Conservation (phyloP, 139 green algal species). For the Asterochloris sp. region DNA sequence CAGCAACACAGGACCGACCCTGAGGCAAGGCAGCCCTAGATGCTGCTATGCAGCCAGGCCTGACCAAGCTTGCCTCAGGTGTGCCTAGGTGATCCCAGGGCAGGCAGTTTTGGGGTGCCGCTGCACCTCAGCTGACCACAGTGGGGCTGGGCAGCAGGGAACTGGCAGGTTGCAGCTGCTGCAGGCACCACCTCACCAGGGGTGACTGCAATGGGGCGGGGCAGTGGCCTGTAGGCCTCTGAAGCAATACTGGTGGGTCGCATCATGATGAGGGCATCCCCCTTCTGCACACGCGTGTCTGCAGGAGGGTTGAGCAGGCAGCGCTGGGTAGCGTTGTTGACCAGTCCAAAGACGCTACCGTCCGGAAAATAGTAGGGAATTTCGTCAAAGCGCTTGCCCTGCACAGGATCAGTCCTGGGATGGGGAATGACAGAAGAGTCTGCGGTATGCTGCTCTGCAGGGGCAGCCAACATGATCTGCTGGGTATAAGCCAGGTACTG, state of each 20-base stretch:
- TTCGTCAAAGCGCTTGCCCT: conserved; percentile 21
- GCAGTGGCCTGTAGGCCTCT: background rate
- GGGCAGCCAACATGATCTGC: too few relatives aligned
- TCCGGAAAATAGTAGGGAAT: conserved; percentile 31
- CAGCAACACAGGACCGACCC: too few relatives aligned
- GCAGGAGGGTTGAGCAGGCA: conserved; percentile 9
- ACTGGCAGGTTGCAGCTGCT: background rate
- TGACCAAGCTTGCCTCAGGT: background rate
- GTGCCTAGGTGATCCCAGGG: background rate
- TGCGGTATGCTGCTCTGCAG: too few relatives aligned
- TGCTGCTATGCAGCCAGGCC: too few relatives aligned
- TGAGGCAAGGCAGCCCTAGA: too few relatives aligned
- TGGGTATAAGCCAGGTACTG: too few relatives aligned
- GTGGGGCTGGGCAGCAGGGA: background rate
- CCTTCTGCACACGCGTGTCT: conserved; percentile 1
- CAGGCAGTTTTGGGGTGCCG: background rate
- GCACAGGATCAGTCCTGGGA: background rate
- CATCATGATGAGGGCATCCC: conserved; percentile 37
- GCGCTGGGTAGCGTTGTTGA: conserved; percentile 3
- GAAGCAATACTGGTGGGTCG: conserved; percentile 20
- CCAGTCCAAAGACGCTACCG: conserved; percentile 27
- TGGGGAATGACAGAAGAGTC: too few relatives aligned
- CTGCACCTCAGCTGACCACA: background rate
- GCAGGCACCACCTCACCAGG: background rate
- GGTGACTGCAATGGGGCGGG: background rate